Percentiles rank a stretch among this genome's conserved stretches.
Evolutionary conservation across 106 monocot genomes (phyloP).

Genomic region (Hemerocallis citrina): DNA sequence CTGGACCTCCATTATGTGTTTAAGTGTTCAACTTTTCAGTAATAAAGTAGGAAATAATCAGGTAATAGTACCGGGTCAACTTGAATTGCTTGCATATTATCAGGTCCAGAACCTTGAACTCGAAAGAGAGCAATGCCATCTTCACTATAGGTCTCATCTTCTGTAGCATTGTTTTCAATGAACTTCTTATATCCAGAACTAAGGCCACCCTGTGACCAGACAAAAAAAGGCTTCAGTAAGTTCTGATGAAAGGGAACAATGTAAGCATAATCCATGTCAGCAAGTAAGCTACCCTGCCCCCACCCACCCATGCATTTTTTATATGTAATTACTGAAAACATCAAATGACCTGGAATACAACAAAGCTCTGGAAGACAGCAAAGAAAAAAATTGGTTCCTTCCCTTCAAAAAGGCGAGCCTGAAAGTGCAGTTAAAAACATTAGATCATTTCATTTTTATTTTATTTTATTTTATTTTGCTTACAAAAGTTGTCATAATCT

Average conservation of each 20-base stretch:
- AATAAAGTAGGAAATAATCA: neutral
- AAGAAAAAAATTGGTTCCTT: constrained; percentile 90
- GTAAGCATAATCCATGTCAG: neutral
- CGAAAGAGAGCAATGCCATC: constrained; percentile 82
- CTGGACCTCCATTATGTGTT: neutral
- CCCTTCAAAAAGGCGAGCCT: constrained; percentile 79
- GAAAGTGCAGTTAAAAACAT: neutral
- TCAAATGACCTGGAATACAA: constrained; percentile 57
- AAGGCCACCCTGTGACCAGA: constrained; percentile 59
- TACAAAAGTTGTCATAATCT: neutral
- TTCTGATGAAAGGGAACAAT: neutral
- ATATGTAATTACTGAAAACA: no score
- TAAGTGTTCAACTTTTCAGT: neutral
- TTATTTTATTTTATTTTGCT: neutral
- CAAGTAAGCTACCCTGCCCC: neutral
- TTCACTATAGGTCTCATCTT: constrained; percentile 73
- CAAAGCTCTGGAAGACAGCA: constrained; percentile 83
- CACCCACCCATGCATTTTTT: neutral
- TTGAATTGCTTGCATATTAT: constrained; percentile 99
- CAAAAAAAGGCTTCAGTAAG: neutral
- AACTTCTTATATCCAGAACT: constrained; percentile 89
- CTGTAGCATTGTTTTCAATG: constrained; percentile 39
- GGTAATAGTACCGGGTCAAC: constrained; percentile 62
- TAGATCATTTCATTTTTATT: neutral
- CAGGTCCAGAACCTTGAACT: constrained; percentile 90